Percentiles rank a stretch among this genome's conserved stretches.
phyloP scores from a whole-genome alignment of 2,329 filamentous ascomycete species.

The Xylaria hypoxylon region DNA sequence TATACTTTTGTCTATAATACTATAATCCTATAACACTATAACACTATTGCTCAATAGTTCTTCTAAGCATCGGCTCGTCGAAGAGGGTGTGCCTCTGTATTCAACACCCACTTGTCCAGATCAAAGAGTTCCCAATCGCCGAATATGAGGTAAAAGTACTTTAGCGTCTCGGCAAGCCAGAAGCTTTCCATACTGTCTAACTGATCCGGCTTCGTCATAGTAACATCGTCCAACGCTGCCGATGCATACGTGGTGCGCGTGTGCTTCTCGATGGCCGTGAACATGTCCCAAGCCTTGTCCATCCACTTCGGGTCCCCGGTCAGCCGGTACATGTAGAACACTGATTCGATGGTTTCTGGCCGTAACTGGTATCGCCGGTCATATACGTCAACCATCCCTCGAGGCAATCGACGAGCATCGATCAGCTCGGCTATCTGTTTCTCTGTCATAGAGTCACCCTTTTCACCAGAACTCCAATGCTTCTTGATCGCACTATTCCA shows the following conservation, averaged over 20 bases:
- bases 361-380: slow-evolving; percentile 73
- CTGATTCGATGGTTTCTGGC: slow-evolving; percentile 83
- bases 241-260: slow-evolving; percentile 73
- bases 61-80: slow-evolving; percentile 50
- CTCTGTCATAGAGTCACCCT: slow-evolving; percentile 42
- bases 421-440: slow-evolving; percentile 53
- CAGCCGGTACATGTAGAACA: slow-evolving; percentile 81
- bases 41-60: not conserved
- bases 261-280: slow-evolving; percentile 69
- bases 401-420: slow-evolving; percentile 60
- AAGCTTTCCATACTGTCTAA: slow-evolving; percentile 76
- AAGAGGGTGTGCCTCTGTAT: slow-evolving; percentile 67
- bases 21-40: slow-evolving; percentile 11
- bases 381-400: slow-evolving; percentile 66
- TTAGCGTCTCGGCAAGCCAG: slow-evolving; percentile 76
- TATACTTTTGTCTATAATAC: slow-evolving; percentile 18
- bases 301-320: slow-evolving; percentile 75
- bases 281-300: slow-evolving; percentile 81
- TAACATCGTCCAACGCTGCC: slow-evolving; percentile 75
- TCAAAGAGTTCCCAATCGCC: slow-evolving; percentile 68
- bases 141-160: slow-evolving; percentile 75
- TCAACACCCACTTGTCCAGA: slow-evolving; percentile 72
- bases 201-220: slow-evolving; percentile 45
- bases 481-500: slow-evolving; percentile 46
- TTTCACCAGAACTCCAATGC: slow-evolving; percentile 45